Conservation (phyloP, 2,329 filamentous ascomycete genomes). For the Talaromyces sp. region DNA sequence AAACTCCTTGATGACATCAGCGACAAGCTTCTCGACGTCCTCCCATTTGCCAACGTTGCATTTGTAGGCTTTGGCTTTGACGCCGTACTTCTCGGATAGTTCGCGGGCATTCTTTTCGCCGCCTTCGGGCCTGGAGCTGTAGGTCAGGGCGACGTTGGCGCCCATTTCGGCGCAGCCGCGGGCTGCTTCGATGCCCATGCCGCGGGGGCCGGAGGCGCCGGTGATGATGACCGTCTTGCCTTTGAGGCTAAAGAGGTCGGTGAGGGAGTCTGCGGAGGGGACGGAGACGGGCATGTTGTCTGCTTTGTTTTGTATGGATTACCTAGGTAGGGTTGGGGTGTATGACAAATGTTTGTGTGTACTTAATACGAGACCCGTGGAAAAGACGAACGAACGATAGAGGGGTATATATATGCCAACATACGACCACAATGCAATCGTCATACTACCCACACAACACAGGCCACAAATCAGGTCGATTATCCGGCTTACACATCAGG, state of each 20-base stretch:
- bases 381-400: neutral
- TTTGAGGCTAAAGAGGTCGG: constrained; percentile 48
- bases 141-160: constrained; percentile 65
- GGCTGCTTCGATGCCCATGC: constrained; percentile 66
- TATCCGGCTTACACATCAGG: neutral
- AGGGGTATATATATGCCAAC: neutral
- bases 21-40: constrained; percentile 55
- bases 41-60: constrained; percentile 58
- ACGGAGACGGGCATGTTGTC: constrained; percentile 38
- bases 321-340: no score
- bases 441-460: neutral
- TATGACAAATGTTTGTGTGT: neutral
- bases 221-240: constrained; percentile 49
- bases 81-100: constrained; percentile 56
- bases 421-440: neutral
- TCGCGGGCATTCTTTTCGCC: constrained; percentile 65
- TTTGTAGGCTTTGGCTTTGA: constrained; percentile 68
- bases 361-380: neutral
- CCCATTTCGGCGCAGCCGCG: constrained; percentile 64
- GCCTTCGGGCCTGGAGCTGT: constrained; percentile 59
- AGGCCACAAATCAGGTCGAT: neutral
- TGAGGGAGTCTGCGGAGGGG: constrained; percentile 33
- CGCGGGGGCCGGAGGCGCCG: constrained; percentile 57
- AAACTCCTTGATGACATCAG: constrained; percentile 64
- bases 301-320: neutral